phyloP scores from a whole-genome alignment of 192 early-diverging fungal species.

The Rhizophagus clarus region DNA sequence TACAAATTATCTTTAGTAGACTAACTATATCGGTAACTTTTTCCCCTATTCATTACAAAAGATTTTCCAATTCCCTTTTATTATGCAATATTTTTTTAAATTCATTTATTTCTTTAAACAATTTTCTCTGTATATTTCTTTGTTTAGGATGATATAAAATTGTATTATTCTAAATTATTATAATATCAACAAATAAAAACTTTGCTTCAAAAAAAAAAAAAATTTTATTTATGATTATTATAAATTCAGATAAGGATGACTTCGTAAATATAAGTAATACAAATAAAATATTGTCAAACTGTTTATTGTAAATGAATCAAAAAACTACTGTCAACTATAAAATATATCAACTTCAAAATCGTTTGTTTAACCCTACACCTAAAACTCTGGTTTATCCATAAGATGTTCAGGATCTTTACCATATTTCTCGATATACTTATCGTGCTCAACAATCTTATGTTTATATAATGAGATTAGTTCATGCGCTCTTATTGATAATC shows the following conservation, averaged over 20 bases:
- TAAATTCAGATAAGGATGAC: too few relatives aligned
- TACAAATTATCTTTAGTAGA: too few relatives aligned
- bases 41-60: neutral
- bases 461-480: constrained; percentile 34
- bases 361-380: neutral
- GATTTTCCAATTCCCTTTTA: neutral
- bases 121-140: neutral
- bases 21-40: too few relatives aligned
- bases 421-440: constrained; percentile 40
- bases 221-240: too few relatives aligned
- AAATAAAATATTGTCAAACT: too few relatives aligned
- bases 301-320: too few relatives aligned
- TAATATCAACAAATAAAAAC: neutral
- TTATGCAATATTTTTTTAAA: neutral
- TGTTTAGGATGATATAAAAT: neutral
- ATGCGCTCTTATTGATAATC: constrained; percentile 34
- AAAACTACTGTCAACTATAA: too few relatives aligned
- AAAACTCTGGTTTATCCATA: constrained; percentile 30
- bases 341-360: too few relatives aligned
- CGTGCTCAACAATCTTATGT: constrained; percentile 35
- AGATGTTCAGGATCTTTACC: constrained; percentile 39
- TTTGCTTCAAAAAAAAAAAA: neutral
- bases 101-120: neutral
- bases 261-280: too few relatives aligned
- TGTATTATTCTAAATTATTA: neutral